Base-by-base conservation (phyloP, 2,329 filamentous ascomycete genomes). In the Gaeumannomyces sp. region DNA sequence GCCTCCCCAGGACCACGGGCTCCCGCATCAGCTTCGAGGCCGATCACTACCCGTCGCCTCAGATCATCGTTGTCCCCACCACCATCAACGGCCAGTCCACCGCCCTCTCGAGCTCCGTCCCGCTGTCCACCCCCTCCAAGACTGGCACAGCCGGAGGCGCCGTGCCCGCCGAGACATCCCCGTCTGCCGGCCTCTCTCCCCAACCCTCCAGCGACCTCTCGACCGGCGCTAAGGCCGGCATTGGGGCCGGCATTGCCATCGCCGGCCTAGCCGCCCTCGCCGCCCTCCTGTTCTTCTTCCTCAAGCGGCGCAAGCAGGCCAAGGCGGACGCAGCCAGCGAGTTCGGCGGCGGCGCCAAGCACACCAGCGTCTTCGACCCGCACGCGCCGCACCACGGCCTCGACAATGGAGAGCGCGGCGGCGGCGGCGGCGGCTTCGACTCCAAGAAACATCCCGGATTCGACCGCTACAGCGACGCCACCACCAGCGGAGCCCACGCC, bases 31-130 rank as follows among this genome's bases (percentile, higher is more conserved):
- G 68, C 67, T 67, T 68, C 59, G 33, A 58, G 27, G 50, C 53
- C 2, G 66, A 65, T 14, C 59, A 62, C 53, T 65, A 65, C 56
- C 70, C 69, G 25, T 19, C 38, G n/a, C 38, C 38, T 11, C 67
- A 70, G 61, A 66, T 69, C n/a, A 71, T 70, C 31, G 65, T 68
- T 38, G 67, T 71, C 11, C 72, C 73, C 19, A 70, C 68, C 14
- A 53, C 45, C n/a, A 53, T 53, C 65, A 29, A 31, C 38, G 57
- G 22, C 60, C 53, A 14, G 53, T 45, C 27, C 56, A 64, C 38
- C 22, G 29, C 25, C 31, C 35, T 25, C 11, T 62, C 53, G n/a
- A 53, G 27, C 28, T 64, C n/a, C 45, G 33, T 28, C 27, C 59
- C 50, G 53, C 33, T 22, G 14, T 38, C 60, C 5, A 16, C 33